Evolutionary conservation across 345 rosid genomes (phyloP).

Genomic region (Aurinia saxatilis): DNA sequence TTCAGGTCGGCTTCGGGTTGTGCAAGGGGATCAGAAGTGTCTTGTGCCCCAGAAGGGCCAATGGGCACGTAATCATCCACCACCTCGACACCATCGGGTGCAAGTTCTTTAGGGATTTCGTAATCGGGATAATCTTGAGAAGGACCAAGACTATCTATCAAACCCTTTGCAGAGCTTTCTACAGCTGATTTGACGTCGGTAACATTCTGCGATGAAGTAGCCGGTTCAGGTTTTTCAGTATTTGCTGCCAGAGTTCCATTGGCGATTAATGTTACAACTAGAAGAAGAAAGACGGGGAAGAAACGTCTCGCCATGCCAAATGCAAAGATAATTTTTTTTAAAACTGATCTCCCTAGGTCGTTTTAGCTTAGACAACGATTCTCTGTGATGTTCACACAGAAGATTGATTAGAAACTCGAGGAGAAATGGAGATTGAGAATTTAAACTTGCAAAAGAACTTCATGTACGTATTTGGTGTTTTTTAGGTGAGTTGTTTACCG

Average conservation of each 20-base stretch:
- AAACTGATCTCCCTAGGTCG: neutral
- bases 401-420: neutral
- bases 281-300: neutral
- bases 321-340: neutral
- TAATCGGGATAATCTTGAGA: slow-evolving; percentile 32
- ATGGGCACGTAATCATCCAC: slow-evolving; percentile 22
- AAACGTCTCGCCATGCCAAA: neutral
- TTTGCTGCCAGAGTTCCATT: slow-evolving; percentile 15
- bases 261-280: neutral
- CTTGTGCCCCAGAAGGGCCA: neutral
- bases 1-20: slow-evolving; percentile 7
- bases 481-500: neutral
- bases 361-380: neutral
- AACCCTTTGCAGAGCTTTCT: neutral
- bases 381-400: neutral
- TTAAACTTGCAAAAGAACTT: slow-evolving; percentile 1
- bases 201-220: neutral
- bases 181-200: slow-evolving; percentile 1
- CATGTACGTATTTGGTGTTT: neutral
- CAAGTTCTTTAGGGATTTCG: slow-evolving; percentile 26
- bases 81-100: slow-evolving; percentile 22
- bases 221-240: neutral
- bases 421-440: slow-evolving; percentile 1
- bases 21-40: neutral
- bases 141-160: slow-evolving; percentile 28